These are phyloP conservation scores for Pisolithus sp. DNA, from an alignment of 768 basidiomycete species.

Conservation along the genomic window DNA sequence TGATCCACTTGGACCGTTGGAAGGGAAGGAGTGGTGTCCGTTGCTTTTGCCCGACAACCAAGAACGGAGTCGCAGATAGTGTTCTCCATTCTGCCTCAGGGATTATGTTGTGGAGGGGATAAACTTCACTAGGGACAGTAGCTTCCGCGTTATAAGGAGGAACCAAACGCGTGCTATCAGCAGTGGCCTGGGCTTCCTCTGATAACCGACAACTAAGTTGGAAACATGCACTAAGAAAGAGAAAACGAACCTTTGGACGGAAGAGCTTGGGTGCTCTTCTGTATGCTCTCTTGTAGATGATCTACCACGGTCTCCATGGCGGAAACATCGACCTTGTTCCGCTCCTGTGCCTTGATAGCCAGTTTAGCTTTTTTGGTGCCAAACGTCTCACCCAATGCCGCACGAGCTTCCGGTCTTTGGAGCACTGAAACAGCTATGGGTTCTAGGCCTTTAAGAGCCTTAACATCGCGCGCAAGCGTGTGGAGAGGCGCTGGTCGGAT, in stretches of 20 bases:
- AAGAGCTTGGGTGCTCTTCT: constrained; percentile 60
- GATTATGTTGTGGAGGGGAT: constrained; percentile 69
- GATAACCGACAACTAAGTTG: constrained; percentile 3
- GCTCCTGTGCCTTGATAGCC: constrained; percentile 76
- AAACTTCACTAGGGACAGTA: constrained; percentile 62
- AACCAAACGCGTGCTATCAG: constrained; percentile 64
- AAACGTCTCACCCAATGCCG: constrained; percentile 84
- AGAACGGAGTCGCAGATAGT: constrained; percentile 50
- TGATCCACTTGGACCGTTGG: constrained; percentile 63
- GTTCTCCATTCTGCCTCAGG: constrained; percentile 76
- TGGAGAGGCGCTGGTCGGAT: constrained; percentile 64
- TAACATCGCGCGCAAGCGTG: constrained; percentile 72
- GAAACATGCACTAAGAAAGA: not conserved
- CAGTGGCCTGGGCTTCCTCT: constrained; percentile 64
- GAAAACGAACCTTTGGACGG: constrained; percentile 50
- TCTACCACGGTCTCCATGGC: constrained; percentile 83
- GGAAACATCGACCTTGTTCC: constrained; percentile 82
- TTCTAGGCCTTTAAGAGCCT: constrained; percentile 66
- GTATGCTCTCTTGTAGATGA: constrained; percentile 79
- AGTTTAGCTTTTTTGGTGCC: constrained; percentile 93
- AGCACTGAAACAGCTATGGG: constrained; percentile 45
- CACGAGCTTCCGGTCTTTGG: constrained; percentile 55
- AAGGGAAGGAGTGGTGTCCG: constrained; percentile 55
- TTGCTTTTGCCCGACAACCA: constrained; percentile 43
- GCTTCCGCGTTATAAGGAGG: constrained; percentile 70